Base-by-base conservation (phyloP, 257 asterid genomes). In the Osmanthus fragrans region DNA sequence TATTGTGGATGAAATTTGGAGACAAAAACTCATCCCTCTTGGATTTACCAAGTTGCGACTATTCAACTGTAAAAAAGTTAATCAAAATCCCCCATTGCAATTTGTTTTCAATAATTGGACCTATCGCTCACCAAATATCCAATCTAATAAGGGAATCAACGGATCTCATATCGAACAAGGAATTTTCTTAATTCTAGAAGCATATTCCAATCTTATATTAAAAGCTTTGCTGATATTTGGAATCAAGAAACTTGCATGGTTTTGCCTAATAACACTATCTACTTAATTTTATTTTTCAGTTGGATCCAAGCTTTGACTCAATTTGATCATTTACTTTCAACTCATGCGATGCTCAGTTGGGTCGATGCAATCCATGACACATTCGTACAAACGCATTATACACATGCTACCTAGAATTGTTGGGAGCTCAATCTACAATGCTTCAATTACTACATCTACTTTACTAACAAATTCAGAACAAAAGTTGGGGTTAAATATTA, bases 181-280 rank as follows among this genome's bases (percentile, higher is more conserved):
- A 11, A n/a, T 63, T 15, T 75, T 73, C 15, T 67, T 19, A 74
- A 77, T 73, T 76, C 82, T 73, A 34, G 37, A 69, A 76, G 86
- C 86, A 80, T 80, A 80, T 83, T 80, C 84, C 75, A 69, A 29
- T 76, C 66, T 68, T 73, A 67, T 71, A 69, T 76, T 71, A 65
- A 33, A 60, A 60, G 9, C 16, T 60, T 60, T 60, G 32, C 32
- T 3, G 33, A 58, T 58, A 58, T 58, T 7, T 56, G 30, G 30
- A 56, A 2, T 49, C 30, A 5, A 56, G 27, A 60, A 60, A 51
- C 34, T 74, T 32, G 68, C 39, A 70, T 80, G 80, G 54, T 54
- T 54, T 18, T 54, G 25, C 25, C 27, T 51, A 49, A 49, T 49
- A 19, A 19, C 9, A 54, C 7, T 18, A 4, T 18, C 10, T 19